Percentiles rank a stretch among this genome's conserved stretches.
These are phyloP conservation scores for Colletotrichum destructivum DNA, from an alignment of 2,329 filamentous ascomycete species.

Conservation along the genomic window DNA sequence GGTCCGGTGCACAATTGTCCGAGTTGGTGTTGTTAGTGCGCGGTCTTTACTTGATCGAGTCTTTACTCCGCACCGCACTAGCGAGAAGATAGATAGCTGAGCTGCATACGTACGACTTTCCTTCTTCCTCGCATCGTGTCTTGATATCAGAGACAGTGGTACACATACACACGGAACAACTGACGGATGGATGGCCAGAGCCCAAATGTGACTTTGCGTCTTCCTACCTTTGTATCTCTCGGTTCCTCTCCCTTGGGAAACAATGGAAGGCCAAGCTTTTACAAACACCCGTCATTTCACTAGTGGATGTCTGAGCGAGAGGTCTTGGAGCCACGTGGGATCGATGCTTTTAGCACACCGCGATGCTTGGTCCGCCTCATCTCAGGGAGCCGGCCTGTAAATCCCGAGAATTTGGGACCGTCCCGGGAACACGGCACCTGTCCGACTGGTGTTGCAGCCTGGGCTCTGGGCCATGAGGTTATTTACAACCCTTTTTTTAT, in stretches of 20 bases:
- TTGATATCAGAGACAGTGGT: no score
- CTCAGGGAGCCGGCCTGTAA: background rate
- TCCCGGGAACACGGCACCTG: constrained; percentile 2
- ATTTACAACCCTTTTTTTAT: background rate
- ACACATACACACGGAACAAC: no score
- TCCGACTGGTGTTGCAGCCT: background rate
- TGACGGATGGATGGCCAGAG: background rate
- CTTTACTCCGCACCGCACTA: background rate
- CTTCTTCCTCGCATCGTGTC: background rate
- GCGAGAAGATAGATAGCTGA: no score
- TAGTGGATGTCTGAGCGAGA: background rate
- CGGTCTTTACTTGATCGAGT: constrained; percentile 3
- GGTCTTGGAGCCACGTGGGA: background rate
- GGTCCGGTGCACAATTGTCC: background rate
- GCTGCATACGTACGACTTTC: background rate
- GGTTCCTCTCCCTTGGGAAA: background rate
- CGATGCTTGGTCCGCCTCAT: background rate
- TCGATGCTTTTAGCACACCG: background rate
- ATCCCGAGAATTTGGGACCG: background rate
- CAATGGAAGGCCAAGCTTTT: background rate
- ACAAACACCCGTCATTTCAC: background rate
- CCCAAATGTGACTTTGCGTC: background rate
- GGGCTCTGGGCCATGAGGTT: background rate
- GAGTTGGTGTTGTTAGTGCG: background rate
- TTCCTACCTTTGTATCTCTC: background rate